Base-by-base conservation (phyloP, 2,329 filamentous ascomycete species). In the Beauveria varroae region DNA sequence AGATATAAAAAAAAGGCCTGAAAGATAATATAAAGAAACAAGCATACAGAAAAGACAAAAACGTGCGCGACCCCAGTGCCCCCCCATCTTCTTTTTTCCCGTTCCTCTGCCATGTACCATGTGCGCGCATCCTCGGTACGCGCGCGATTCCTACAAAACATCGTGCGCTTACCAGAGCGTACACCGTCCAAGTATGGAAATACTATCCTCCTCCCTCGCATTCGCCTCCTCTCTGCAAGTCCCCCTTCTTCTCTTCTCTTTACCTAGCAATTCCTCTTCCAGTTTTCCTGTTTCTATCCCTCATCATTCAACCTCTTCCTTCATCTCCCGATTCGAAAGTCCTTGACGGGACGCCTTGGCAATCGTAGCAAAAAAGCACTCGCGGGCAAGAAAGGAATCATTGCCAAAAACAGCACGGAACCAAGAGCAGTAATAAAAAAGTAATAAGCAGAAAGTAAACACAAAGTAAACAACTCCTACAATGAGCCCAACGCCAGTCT, bases 401-500 rank as follows among this genome's bases (percentile, higher is more conserved):
- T 40, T 40, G 51, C 41, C 44, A 34, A 26, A 16, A 40, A 18
- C n/a, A 30, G 49, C 57, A 24, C 51, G 60, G 34, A 41, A 55
- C 44, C 57, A 58, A 60, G 37, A 41, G 54, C 41, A 58, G 56
- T 26, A 55, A 63, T 57, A 57, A 37, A 54, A 52, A 50, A 41
- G 22, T 47, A 40, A 40, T 41, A 57, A 46, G 56, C 26, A 56
- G 34, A 49, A 40, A 52, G 41, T 18, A 43, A 20, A 37, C 14
- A 37, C 34, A 37, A 37, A 37, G 12, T 14, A 51, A 37, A 54
- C 52, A 53, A 62, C 55, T 55, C 63, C 56, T 51, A 59, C 44
- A 60, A 49, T 55, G 56, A 59, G 28, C 61, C 56, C 20, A 59
- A 60, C 57, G 61, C 61, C 61, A 53, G 50, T 62, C 56, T 59